These are phyloP conservation scores for Aspergillus coremiiformis DNA, from an alignment of 495 filamentous ascomycete genomes.

Conservation along the genomic window DNA sequence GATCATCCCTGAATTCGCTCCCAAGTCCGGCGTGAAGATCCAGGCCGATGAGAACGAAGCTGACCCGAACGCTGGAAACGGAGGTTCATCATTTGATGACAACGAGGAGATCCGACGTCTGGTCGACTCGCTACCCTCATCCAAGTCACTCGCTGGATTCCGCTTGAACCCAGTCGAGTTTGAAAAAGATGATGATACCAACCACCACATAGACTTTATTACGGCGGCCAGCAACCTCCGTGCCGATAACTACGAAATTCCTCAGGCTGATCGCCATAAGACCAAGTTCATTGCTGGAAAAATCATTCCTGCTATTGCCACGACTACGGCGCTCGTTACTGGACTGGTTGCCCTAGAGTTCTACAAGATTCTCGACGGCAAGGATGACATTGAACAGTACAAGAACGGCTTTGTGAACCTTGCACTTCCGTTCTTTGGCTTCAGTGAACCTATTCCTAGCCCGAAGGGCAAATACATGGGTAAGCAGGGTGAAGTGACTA, in stretches of 20 bases:
- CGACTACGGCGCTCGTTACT: constrained; percentile 91
- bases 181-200: constrained; percentile 98
- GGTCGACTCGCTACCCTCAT: constrained; percentile 57
- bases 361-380: constrained; percentile 95
- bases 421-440: constrained; percentile 93
- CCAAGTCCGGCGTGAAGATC: constrained; percentile 89
- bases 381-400: constrained; percentile 90
- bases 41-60: constrained; percentile 94
- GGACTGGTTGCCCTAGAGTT: constrained; percentile 89
- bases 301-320: constrained; percentile 98
- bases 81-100: constrained; percentile 56
- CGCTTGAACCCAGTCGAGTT: constrained; percentile 90
- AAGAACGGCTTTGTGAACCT: constrained; percentile 99
- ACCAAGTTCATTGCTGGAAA: constrained; percentile 99
- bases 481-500: constrained; percentile 62
- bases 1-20: constrained; percentile 94
- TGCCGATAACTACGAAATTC: constrained; percentile 95
- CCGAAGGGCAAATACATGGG: constrained; percentile 85
- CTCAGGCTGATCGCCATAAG: constrained; percentile 85
- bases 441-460: constrained; percentile 90
- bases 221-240: constrained; percentile 93
- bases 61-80: constrained; percentile 70
- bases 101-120: constrained; percentile 63
- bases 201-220: constrained; percentile 99
- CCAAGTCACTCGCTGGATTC: constrained; percentile 76